Conservation (phyloP, 2,329 filamentous ascomycete genomes). For the Diaporthe capsici region DNA sequence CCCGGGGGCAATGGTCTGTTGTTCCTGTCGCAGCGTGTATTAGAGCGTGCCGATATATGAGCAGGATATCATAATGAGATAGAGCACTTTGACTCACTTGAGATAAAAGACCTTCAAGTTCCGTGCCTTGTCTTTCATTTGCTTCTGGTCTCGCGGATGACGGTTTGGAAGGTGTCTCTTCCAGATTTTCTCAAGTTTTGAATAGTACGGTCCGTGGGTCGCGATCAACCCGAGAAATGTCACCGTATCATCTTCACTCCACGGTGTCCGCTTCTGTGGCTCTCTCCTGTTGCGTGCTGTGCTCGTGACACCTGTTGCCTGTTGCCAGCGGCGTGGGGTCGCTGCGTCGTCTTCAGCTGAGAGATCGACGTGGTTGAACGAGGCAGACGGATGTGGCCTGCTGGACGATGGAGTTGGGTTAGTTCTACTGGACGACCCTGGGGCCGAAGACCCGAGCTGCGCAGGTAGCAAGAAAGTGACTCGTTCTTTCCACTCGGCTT, state of each 20-base stretch:
- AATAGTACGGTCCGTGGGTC: neutral
- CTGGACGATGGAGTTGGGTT: neutral
- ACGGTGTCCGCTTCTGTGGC: neutral
- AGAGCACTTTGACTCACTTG: neutral
- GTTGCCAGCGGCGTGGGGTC: neutral
- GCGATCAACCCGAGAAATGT: neutral
- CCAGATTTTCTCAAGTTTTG: neutral
- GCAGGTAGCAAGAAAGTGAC: neutral
- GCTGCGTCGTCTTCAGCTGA: neutral
- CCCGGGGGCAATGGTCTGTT: neutral
- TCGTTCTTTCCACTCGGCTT: neutral
- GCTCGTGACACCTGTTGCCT: too few species aligned
- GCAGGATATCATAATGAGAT: neutral
- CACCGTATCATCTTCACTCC: neutral
- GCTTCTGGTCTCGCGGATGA: neutral
- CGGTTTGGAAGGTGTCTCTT: neutral
- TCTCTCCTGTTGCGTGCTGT: accelerated
- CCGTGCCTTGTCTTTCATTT: slow-evolving; percentile 1
- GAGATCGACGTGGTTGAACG: neutral
- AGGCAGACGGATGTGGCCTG: neutral
- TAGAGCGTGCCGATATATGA: neutral
- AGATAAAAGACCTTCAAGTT: neutral
- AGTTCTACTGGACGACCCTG: accelerated
- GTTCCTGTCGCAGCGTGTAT: neutral
- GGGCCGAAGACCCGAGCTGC: neutral